Conservation (phyloP, 1,284 basidiomycete genomes). For the Ustilago vetiveriae region DNA sequence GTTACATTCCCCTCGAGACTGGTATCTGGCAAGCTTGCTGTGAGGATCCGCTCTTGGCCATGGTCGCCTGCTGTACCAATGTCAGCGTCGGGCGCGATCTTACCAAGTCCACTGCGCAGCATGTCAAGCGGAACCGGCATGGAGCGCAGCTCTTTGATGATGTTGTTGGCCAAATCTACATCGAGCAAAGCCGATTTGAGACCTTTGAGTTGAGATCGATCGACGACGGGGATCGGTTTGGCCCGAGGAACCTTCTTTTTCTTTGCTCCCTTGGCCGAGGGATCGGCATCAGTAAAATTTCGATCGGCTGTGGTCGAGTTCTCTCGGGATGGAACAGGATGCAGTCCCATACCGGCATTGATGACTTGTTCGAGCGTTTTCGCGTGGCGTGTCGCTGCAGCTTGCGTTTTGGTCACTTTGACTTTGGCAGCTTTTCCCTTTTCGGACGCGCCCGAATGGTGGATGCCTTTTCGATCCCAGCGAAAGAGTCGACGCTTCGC, state of each 20-base stretch:
- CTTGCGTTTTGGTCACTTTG: slow-evolving; percentile 51
- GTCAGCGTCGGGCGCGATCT: slow-evolving; percentile 17
- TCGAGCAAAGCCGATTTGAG: slow-evolving; percentile 59
- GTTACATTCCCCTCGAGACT: slow-evolving; percentile 4
- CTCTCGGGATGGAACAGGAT: slow-evolving; percentile 28
- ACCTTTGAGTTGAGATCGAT: slow-evolving; percentile 42
- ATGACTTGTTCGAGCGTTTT: slow-evolving; percentile 58
- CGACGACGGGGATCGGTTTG: slow-evolving; percentile 26
- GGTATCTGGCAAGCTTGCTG: slow-evolving; percentile 20
- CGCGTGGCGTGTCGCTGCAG: slow-evolving; percentile 54
- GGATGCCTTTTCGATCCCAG: slow-evolving; percentile 46
- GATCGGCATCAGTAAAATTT: background rate
- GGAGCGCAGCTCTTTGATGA: slow-evolving; percentile 55
- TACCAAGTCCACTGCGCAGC: slow-evolving; percentile 23
- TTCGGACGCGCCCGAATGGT: slow-evolving; percentile 9
- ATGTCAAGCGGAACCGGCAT: slow-evolving; percentile 46
- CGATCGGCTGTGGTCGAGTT: slow-evolving; percentile 7
- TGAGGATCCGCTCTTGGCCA: slow-evolving; percentile 41
- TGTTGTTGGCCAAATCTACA: slow-evolving; percentile 50
- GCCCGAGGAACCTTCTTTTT: slow-evolving; percentile 30
- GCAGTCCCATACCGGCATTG: slow-evolving; percentile 51
- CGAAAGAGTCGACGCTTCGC: slow-evolving; percentile 39
- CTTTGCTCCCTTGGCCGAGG: slow-evolving; percentile 15
- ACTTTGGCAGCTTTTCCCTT: slow-evolving; percentile 44
- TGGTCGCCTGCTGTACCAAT: slow-evolving; percentile 47